Evolutionary conservation across 257 asterid genomes (phyloP), one percentile per base, ranked within the genome.

Genomic region (Misopates orontium): DNA sequence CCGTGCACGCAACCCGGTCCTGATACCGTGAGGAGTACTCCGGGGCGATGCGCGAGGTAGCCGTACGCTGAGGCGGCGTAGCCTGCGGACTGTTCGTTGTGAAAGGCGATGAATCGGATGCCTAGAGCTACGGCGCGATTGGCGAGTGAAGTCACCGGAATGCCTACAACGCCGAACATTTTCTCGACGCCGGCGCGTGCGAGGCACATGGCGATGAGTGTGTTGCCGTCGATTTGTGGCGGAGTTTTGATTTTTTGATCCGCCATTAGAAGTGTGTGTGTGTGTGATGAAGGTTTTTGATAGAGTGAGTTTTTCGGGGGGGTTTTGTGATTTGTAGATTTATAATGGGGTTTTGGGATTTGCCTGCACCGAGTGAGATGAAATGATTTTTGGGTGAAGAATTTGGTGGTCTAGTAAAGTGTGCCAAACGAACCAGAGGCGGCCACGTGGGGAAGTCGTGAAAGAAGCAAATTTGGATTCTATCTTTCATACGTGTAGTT

Each of bases 41-140:
- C 98, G 8, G 96, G 95, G 60, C 80, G 82, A n/a, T 95, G 87
- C 42, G 87, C 85, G 80, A 91, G 95, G 77, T 79, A 91, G 32
- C 96, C 96, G 80, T 82, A 89, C n/a, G 96, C 89, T n/a, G 96
- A 89, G 66, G 98, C 98, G 17, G 98, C 98, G 64, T 91, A 91
- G 1, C 98, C 98, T 14, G 98, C 98, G 1, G 96, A 91, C 63
- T 91, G 96, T 78, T 91, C 98, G 83, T 91, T 91, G 75, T 91
- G 98, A 72, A 91, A 91, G 53, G 98, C 95, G 70, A 91, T 79
- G 77, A 91, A 91, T 42, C 98, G 86, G 72, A 84, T 73, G n/a
- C 96, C 96, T 17, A 75, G 78, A 14, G 92, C 78, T 1, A 89
- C 88, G 25, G 96, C 87, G 47, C 87, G 84, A 71, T 74, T 87